Conservation (phyloP, 2,329 filamentous ascomycete genomes). For the Epichloe glyceriae region DNA sequence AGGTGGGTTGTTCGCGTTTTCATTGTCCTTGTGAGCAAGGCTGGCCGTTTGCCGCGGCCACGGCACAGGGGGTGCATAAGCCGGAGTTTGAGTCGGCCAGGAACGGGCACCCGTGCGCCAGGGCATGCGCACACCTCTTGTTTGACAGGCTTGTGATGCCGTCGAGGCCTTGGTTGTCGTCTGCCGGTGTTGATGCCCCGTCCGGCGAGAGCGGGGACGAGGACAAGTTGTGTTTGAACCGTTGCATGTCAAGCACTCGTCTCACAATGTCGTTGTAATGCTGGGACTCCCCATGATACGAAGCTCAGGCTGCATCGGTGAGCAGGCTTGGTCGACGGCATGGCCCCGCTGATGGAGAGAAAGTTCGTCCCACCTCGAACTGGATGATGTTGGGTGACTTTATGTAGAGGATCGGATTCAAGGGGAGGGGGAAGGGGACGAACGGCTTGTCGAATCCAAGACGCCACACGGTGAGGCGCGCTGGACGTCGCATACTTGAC, state of each 20-base stretch:
- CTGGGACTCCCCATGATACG: neutral
- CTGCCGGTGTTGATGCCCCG: neutral
- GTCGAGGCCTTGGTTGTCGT: neutral
- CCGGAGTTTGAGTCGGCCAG: conserved; percentile 16
- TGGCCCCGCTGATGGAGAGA: neutral
- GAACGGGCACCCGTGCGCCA: conserved; percentile 15
- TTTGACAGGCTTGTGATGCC: conserved; percentile 12
- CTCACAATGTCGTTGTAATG: neutral
- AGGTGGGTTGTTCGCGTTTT: too few relatives aligned
- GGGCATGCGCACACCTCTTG: conserved; percentile 16
- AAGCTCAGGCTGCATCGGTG: neutral
- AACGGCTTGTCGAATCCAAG: neutral
- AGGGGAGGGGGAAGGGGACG: too few relatives aligned
- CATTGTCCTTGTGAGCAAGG: conserved; percentile 10
- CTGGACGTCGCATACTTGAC: neutral
- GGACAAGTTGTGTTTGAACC: neutral
- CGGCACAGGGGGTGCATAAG: conserved; percentile 14
- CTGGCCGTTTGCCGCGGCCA: conserved; percentile 13
- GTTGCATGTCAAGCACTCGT: neutral
- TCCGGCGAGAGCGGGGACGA: neutral
- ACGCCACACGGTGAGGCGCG: neutral
- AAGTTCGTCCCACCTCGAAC: neutral
- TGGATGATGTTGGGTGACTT: neutral
- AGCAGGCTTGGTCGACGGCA: neutral
- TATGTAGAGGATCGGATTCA: neutral